These are phyloP conservation scores for Podospora pseudocomata DNA, from an alignment of 495 filamentous ascomycete genomes.

Conservation along the genomic window DNA sequence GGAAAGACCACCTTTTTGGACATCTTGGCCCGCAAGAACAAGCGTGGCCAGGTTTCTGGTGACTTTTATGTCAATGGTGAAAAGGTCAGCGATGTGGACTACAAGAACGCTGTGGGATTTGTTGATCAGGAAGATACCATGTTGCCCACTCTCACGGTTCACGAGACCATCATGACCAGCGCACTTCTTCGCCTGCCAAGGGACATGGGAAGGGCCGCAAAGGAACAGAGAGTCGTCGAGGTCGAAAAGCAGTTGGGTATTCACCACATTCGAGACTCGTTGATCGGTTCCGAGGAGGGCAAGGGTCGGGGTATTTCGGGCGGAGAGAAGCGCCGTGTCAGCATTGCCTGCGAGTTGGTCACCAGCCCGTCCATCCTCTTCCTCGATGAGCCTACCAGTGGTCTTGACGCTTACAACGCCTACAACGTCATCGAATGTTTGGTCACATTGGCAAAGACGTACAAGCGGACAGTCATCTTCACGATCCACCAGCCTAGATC, in stretches of 20 bases:
- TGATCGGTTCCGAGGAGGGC: slow-evolving; percentile 97
- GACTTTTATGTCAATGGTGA: slow-evolving; percentile 94
- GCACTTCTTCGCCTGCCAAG: slow-evolving; percentile 83
- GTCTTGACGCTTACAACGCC: slow-evolving; percentile 91
- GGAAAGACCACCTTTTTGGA: slow-evolving; percentile 98
- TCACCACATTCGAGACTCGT: slow-evolving; percentile 81
- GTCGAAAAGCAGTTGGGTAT: slow-evolving; percentile 96
- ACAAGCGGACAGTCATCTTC: slow-evolving; percentile 94
- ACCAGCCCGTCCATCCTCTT: slow-evolving; percentile 97
- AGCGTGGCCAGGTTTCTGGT: slow-evolving; percentile 73
- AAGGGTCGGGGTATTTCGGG: slow-evolving; percentile 93
- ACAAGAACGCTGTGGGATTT: slow-evolving; percentile 87
- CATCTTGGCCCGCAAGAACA: slow-evolving; percentile 96
- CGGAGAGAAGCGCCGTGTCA: slow-evolving; percentile 92
- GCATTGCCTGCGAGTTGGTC: slow-evolving; percentile 95
- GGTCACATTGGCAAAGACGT: slow-evolving; percentile 90
- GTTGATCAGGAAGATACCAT: slow-evolving; percentile 98
- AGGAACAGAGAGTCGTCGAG: slow-evolving; percentile 84
- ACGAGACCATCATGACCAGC: slow-evolving; percentile 95
- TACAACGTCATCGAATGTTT: slow-evolving; percentile 97
- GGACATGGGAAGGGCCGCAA: slow-evolving; percentile 81
- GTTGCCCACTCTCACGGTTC: slow-evolving; percentile 93
- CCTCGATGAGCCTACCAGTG: slow-evolving; percentile 94
- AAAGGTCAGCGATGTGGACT: slow-evolving; percentile 79
- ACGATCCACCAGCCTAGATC: slow-evolving; percentile 99